phyloP scores from a whole-genome alignment of 139 green algal genomes.

The Nannochloris sp. region DNA sequence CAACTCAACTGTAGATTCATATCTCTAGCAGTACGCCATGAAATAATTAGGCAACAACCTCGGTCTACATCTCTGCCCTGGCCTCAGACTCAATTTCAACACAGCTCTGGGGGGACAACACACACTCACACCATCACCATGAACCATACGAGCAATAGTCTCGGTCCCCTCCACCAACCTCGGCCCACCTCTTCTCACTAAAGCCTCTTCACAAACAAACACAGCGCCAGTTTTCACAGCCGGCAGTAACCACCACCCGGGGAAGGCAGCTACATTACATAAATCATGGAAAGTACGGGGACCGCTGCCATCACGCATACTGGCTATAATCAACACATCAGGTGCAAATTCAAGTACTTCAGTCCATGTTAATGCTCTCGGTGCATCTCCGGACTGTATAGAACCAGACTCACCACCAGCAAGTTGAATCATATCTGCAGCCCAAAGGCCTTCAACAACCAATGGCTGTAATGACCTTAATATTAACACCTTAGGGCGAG shows the following conservation, averaged over 20 bases:
- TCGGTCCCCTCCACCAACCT: conserved; percentile 82
- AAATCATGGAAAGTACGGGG: conserved; percentile 26
- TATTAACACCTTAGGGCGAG: conserved; percentile 52
- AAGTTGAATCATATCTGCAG: conserved; percentile 52
- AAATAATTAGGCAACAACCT: conserved; percentile 70
- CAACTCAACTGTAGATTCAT: no score
- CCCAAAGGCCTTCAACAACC: conserved; percentile 36
- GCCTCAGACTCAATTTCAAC: conserved; percentile 63
- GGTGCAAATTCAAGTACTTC: conserved; percentile 53
- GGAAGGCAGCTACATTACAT: conserved; percentile 53
- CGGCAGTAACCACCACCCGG: conserved; percentile 84
- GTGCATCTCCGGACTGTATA: conserved; percentile 33
- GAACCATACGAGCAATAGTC: conserved; percentile 63
- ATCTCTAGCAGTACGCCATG: conserved; percentile 25
- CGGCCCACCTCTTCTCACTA: conserved; percentile 60
- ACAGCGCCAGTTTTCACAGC: conserved; percentile 67
- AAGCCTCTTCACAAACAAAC: conserved; percentile 56
- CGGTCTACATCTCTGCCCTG: conserved; percentile 69
- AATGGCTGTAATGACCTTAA: conserved; percentile 49
- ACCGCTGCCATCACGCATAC: conserved; percentile 3
- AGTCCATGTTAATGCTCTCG: conserved; percentile 30
- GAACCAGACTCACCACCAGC: conserved; percentile 21
- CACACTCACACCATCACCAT: conserved; percentile 46
- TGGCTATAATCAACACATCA: conserved; percentile 57
- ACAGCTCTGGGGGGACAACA: conserved; percentile 15